Evolutionary conservation across 257 asterid species (phyloP), one percentile per base, ranked within the genome.

Genomic region (Voacanga thouarsii): DNA sequence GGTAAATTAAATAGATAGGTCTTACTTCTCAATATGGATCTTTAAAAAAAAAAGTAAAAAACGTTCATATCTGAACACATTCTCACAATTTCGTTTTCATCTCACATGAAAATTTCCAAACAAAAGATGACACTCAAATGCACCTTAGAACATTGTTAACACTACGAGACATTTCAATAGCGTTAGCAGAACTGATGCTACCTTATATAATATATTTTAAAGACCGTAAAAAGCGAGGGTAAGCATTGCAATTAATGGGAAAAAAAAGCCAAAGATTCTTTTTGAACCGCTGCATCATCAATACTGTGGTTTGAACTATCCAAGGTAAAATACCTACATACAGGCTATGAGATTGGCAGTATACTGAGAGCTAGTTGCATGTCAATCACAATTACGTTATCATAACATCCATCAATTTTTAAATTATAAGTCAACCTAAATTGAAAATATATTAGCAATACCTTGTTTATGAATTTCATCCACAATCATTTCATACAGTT

Each of bases 391-490:
- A 50, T 19, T 56, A 37, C 12, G 45, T 39, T 12, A 41, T 28
- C 80, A 76, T 8, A 47, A 12, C 23, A 28, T n/a, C n/a, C n/a
- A n/a, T 28, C 18, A 21, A 45, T 18, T 12, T 55, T 24, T 8
- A 15, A 26, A 47, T 9, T 33, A 12, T 26, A 49, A 21, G 51
- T 24, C 43, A 50, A 30, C 9, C 71, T 41, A 61, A 75, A 67
- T 56, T 5, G 26, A 66, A 64, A 37, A n/a, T 55, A 30, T 11
- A 53, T 15, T 76, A 47, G 44, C n/a, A 65, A 45, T 87, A 92
- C 98, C 96, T 88, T 85, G 85, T 45, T 83, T 84, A 72, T 83
- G 14, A 60, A 92, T 80, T 71, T 86, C 83, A 57, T 82, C 88
- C 83, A 86, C 93, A 19, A 91, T 76, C 75, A 81, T 68, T 82